Evolutionary conservation across 2,329 filamentous ascomycete genomes (phyloP), one percentile per base, ranked within the genome.

Genomic region (Madurella mycetomatis): DNA sequence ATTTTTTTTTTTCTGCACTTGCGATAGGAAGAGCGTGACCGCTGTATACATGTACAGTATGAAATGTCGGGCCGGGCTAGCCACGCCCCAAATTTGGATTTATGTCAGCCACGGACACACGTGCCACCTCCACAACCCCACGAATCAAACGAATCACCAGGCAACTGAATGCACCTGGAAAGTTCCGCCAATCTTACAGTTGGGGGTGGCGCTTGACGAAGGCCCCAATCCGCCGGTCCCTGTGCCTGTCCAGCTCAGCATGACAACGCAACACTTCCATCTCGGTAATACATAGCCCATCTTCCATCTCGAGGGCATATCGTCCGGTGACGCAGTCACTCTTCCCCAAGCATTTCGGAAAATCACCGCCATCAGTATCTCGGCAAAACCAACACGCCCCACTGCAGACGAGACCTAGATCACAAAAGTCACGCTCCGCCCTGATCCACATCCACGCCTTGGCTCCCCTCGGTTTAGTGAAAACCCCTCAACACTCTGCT

Each of bases 401-500:
- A 45, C 51, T 31, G 31, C 32, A 44, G 37, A 42, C 39, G 44
- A 47, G 30, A 42, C 51, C 44, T 41, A 32, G 18, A 48, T 19
- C 44, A 16, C 15, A 31, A 15, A n/a, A n/a, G n/a, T 25, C 13
- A 16, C 17, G 19, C 51, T 56, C 54, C 55, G 46, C 57, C 34
- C 41, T 42, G 49, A 44, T 48, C 57, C 57, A 57, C 53, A 42
- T 51, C 16, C 41, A 37, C 48, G 15, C 25, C 52, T 47, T 55
- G 47, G 54, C 51, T 41, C 45, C 47, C 49, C 39, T 55, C 47
- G 51, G 51, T 52, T 53, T 54, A 53, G 54, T 56, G 53, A 57
- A 60, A 60, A 60, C 55, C 57, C 57, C 57, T 57, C 55, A 60
- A 41, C 49, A 5, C 16, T 47, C 41, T 12, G 31, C 47, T 43